Percentiles rank a stretch among this genome's conserved stretches.
phyloP scores from a whole-genome alignment of 371 early-diverging fungal genomes.

The Mortierella sp. region DNA sequence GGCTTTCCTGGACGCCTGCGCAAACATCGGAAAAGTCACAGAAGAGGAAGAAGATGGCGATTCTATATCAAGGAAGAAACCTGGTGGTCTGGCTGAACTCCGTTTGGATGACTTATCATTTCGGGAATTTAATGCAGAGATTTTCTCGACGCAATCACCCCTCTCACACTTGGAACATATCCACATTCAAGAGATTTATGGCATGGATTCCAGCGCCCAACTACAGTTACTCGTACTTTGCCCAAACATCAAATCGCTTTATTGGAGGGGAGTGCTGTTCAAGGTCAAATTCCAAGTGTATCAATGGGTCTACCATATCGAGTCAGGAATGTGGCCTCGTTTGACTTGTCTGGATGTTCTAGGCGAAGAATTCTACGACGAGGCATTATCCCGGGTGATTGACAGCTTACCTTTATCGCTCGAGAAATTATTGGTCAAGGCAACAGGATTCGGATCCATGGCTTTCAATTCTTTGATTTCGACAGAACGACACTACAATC shows the following conservation, averaged over 20 bases:
- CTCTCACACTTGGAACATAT: background rate
- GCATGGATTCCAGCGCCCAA: background rate
- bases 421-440: background rate
- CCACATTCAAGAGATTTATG: background rate
- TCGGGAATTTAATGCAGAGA: background rate
- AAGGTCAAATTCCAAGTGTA: background rate
- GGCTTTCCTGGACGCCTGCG: background rate
- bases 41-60: background rate
- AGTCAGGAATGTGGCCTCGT: background rate
- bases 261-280: background rate
- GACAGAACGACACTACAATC: background rate
- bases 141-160: background rate
- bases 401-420: background rate
- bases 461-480: background rate
- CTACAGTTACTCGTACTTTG: background rate
- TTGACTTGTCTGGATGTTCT: background rate
- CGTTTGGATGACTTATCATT: background rate
- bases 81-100: background rate
- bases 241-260: background rate
- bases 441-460: background rate
- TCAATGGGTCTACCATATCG: background rate
- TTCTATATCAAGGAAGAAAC: background rate
- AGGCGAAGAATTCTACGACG: background rate
- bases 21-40: background rate
- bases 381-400: background rate